phyloP scores from a whole-genome alignment of 768 basidiomycete species.

The Paxillus involutus region DNA sequence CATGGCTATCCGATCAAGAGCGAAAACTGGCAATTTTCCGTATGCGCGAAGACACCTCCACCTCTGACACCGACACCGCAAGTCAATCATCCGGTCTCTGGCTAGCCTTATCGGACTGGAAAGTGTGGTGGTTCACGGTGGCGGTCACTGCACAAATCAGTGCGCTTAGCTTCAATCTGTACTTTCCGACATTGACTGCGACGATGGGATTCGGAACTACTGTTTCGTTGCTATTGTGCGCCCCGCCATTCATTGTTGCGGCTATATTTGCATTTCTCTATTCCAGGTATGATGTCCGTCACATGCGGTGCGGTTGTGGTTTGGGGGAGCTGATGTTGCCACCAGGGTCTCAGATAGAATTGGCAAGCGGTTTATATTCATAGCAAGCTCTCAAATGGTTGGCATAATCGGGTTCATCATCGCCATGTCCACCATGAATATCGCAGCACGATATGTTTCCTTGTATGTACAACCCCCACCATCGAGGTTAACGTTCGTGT shows the following conservation, averaged over 20 bases:
- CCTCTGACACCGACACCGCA: conserved; percentile 8
- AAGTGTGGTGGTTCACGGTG: conserved; percentile 74
- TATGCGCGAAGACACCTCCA: conserved; percentile 50
- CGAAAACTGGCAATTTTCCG: conserved; percentile 51
- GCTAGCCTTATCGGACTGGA: conserved; percentile 66
- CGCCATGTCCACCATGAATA: conserved; percentile 59
- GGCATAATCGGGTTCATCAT: conserved; percentile 68
- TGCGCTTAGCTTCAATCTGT: conserved; percentile 65
- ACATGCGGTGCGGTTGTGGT: background rate
- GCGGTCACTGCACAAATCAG: conserved; percentile 51
- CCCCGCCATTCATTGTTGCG: conserved; percentile 49
- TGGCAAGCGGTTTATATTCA: conserved; percentile 71
- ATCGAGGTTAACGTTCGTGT: background rate
- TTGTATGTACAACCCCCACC: conserved; percentile 37
- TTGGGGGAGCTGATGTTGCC: conserved; percentile 60
- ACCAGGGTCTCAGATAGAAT: conserved; percentile 66
- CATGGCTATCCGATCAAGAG: conserved; percentile 57
- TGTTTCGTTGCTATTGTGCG: conserved; percentile 66
- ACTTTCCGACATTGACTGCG: conserved; percentile 55
- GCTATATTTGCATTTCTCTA: background rate
- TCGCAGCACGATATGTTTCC: conserved; percentile 58
- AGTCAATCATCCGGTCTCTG: conserved; percentile 45
- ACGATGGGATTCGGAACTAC: conserved; percentile 65
- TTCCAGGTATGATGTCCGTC: background rate
- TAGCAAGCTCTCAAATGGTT: conserved; percentile 47